Evolutionary conservation across 805 yeast species (phyloP), one percentile per base, ranked within the genome.

Genomic region (Yarrowia keelungensis): DNA sequence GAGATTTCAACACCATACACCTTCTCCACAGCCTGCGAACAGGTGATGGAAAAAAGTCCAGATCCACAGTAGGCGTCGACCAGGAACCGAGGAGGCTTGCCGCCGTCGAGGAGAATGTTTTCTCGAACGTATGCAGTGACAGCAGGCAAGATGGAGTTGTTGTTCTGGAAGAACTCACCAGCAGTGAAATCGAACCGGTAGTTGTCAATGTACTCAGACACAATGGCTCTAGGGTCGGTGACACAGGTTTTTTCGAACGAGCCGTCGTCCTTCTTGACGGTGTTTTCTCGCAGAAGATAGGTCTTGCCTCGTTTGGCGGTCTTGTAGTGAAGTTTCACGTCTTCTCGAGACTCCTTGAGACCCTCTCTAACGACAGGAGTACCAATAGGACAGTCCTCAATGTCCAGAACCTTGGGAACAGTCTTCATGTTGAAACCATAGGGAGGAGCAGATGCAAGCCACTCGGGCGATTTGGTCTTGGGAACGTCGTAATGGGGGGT

Each of bases 11-110:
- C 98, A 42, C 99, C 99, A 71, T 92, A 85, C 3, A 92, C 97
- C 73, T 85, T 84, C 53, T 89, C 89, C n/a, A 93, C 97, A 16
- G 90, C 88, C 26, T 84, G 79, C 38, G 95, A 89, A 73, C 97
- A 89, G 9, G 97, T 87, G 69, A 95, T 88, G 71, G 96, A 90
- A 79, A 95, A 95, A 51, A 95, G 81, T 0, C 99, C 99, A 3
- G 97, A 90, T 1, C 98, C 98, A 82, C 98, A 93, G 80, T 93
- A 93, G 0, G 98, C 97, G 78, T 93, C 98, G 36, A 93, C 97
- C 61, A 93, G 80, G 75, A 87, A 92, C 74, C 86, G 85, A 39
- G 87, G 87, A 5, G 77, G 73, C 78, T 36, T 58, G 15, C 74
- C 75, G 0, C 79, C 79, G 32, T 65, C 68, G 43, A 86, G 78